Evolutionary conservation across 2,329 filamentous ascomycete species (phyloP), one percentile per base, ranked within the genome.

Genomic region (Cladosporium sp.): DNA sequence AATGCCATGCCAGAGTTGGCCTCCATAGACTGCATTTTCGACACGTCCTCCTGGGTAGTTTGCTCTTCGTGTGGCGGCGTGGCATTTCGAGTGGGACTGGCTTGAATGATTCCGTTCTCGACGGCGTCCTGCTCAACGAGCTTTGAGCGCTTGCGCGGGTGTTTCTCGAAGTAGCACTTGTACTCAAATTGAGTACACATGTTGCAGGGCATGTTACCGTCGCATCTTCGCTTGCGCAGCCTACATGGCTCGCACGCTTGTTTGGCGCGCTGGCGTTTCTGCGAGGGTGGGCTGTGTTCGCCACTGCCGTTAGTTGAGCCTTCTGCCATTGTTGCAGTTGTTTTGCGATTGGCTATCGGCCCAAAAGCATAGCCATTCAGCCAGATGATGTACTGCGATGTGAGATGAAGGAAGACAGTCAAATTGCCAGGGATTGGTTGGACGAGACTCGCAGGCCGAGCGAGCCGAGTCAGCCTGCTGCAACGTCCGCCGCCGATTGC

Each of bases 1-100:
- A 82, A 82, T 0, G 78, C 77, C 0, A 79, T 76, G 0, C 78
- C 78, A 0, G 78, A 81, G 55, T 82, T 82, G 34, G 77, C 79
- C 56, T 82, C 77, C 3, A 81, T 66, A 0, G 76, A 77, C 4
- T 68, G 68, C 41, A 72, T 56, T 53, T 66, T 65, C 9, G 58
- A 58, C 8, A 60, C 43, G 37, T 67, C 65, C 50, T 67, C 64
- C 13, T 56, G 44, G 19, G 52, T 58, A 8, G 60, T 53, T 13
- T 57, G 54, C 32, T 60, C 58, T 32, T 59, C 55, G 14, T 43
- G 43, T 11, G 56, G 53, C 14, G 46, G 46, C 22, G 38, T 58
- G 54, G 53, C 58, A 18, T 45, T 49, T 49, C 44, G n/a, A 10
- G 40, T 41, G 52, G 46, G 54, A 52, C 40, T 56, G 9, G 46